Percentiles rank a stretch among this genome's conserved stretches.
Evolutionary conservation across 2,329 filamentous ascomycete species (phyloP).

Genomic region (Trichoderma sp.): DNA sequence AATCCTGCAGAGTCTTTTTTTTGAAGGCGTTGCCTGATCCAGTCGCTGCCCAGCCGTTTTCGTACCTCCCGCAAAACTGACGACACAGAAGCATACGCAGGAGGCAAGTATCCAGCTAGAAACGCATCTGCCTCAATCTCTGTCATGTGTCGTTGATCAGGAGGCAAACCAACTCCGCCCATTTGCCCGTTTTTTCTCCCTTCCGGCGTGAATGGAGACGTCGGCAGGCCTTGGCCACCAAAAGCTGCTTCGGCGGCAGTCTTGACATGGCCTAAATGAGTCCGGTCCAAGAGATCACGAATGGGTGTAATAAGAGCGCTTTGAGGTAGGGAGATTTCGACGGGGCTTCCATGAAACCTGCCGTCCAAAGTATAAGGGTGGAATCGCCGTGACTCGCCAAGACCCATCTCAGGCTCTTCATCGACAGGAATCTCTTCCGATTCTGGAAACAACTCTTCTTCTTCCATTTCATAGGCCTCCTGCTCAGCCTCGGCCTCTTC

Average conservation of each 20-base stretch:
- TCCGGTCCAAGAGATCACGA: slow-evolving; percentile 65
- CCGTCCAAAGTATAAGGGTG: slow-evolving; percentile 77
- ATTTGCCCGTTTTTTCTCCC: slow-evolving; percentile 62
- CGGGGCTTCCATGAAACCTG: slow-evolving; percentile 73
- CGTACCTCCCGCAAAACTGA: slow-evolving; percentile 73
- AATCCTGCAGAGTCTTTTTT: slow-evolving; percentile 61
- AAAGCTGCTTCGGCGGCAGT: slow-evolving; percentile 74
- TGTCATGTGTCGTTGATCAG: slow-evolving; percentile 68
- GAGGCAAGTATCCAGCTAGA: slow-evolving; percentile 70
- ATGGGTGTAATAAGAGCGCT: slow-evolving; percentile 72
- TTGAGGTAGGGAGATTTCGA: slow-evolving; percentile 75
- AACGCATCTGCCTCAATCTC: slow-evolving; percentile 77
- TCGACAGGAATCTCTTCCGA: slow-evolving; percentile 36
- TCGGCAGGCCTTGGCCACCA: slow-evolving; percentile 75
- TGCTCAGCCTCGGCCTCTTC: slow-evolving; percentile 34
- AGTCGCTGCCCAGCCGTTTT: slow-evolving; percentile 70
- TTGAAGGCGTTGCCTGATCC: slow-evolving; percentile 67
- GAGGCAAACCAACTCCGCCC: slow-evolving; percentile 66
- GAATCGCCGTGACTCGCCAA: slow-evolving; percentile 53
- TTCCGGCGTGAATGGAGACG: slow-evolving; percentile 72
- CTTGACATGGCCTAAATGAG: slow-evolving; percentile 74
- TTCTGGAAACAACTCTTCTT: slow-evolving; percentile 27
- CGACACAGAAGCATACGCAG: slow-evolving; percentile 69
- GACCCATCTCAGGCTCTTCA: slow-evolving; percentile 39
- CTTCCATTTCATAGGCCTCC: slow-evolving; percentile 34